These are phyloP conservation scores for Raffaelea deltoideospora DNA, from an alignment of 2,329 filamentous ascomycete genomes.

Conservation along the genomic window DNA sequence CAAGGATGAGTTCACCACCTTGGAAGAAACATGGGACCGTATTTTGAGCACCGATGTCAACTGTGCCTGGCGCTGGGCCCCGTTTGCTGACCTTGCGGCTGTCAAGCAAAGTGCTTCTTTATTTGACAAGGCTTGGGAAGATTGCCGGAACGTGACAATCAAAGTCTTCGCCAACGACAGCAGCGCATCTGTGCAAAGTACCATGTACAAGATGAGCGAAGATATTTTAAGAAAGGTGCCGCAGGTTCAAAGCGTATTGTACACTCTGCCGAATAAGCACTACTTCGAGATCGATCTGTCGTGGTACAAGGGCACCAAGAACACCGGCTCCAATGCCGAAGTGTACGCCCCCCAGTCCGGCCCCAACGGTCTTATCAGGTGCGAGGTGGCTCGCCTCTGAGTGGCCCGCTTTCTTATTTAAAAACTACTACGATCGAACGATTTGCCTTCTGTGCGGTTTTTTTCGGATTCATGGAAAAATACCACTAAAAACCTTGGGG, in stretches of 20 bases:
- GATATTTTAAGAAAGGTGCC: slow-evolving; percentile 66
- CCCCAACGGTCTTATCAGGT: slow-evolving; percentile 92
- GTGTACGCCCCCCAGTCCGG: slow-evolving; percentile 87
- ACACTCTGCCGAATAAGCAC: slow-evolving; percentile 91
- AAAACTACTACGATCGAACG: no score
- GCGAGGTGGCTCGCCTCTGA: slow-evolving; percentile 68
- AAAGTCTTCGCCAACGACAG: slow-evolving; percentile 81
- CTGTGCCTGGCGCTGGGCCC: slow-evolving; percentile 71
- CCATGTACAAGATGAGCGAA: slow-evolving; percentile 98
- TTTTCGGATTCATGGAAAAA: no score
- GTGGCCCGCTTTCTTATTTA: no score
- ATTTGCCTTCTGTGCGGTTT: no score
- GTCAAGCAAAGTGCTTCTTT: slow-evolving; percentile 47
- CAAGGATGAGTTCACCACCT: slow-evolving; percentile 81
- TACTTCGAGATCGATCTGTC: slow-evolving; percentile 96
- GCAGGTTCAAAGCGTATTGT: slow-evolving; percentile 57
- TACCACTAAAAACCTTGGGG: no score
- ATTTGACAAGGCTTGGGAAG: slow-evolving; percentile 68
- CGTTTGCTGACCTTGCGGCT: slow-evolving; percentile 48
- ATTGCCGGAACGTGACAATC: slow-evolving; percentile 73
- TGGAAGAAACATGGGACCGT: slow-evolving; percentile 84
- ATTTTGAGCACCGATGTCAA: slow-evolving; percentile 92
- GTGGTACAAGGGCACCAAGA: slow-evolving; percentile 93
- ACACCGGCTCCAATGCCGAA: slow-evolving; percentile 88
- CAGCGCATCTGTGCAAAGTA: slow-evolving; percentile 86